Evolutionary conservation across 2,329 filamentous ascomycete species (phyloP).

Genomic region (Colletotrichum spaethianum): DNA sequence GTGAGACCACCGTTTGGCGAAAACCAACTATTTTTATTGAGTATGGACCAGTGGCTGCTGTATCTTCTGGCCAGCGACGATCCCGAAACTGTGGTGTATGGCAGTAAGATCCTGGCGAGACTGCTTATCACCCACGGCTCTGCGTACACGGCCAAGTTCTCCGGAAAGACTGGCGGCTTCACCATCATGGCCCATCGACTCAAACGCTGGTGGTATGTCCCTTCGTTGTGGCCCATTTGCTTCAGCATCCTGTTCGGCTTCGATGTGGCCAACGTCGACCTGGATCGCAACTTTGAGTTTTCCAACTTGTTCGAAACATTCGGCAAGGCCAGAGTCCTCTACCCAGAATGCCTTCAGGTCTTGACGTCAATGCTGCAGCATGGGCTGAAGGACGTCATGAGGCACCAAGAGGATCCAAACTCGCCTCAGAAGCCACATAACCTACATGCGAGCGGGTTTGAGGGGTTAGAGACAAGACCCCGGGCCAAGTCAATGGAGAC

Average conservation of each 20-base stretch:
- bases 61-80: slow-evolving; percentile 92
- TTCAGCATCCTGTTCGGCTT: slow-evolving; percentile 90
- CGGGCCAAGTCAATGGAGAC: slow-evolving; percentile 76
- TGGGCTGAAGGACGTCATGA: slow-evolving; percentile 80
- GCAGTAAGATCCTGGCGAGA: slow-evolving; percentile 85
- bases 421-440: slow-evolving; percentile 57
- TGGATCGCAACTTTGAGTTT: slow-evolving; percentile 81
- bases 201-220: slow-evolving; percentile 89
- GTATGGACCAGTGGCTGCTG: slow-evolving; percentile 79
- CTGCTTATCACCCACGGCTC: slow-evolving; percentile 87
- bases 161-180: slow-evolving; percentile 88
- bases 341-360: slow-evolving; percentile 84
- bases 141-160: slow-evolving; percentile 87
- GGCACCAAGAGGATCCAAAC: slow-evolving; percentile 72
- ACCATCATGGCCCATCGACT: slow-evolving; percentile 85
- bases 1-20: slow-evolving; percentile 60
- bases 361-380: slow-evolving; percentile 90
- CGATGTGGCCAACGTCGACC: slow-evolving; percentile 82
- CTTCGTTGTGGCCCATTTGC: slow-evolving; percentile 88
- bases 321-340: slow-evolving; percentile 75
- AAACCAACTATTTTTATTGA: slow-evolving; percentile 43
- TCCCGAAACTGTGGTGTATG: slow-evolving; percentile 84
- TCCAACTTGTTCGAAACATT: slow-evolving; percentile 83
- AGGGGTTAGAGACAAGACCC: slow-evolving; percentile 53
- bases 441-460: slow-evolving; percentile 42